A percentile compares a stretch with the other conserved stretches of the same genome.
These are phyloP conservation scores for Ampelomyces quisqualis DNA, from an alignment of 2,329 filamentous ascomycete genomes.

Conservation along the genomic window DNA sequence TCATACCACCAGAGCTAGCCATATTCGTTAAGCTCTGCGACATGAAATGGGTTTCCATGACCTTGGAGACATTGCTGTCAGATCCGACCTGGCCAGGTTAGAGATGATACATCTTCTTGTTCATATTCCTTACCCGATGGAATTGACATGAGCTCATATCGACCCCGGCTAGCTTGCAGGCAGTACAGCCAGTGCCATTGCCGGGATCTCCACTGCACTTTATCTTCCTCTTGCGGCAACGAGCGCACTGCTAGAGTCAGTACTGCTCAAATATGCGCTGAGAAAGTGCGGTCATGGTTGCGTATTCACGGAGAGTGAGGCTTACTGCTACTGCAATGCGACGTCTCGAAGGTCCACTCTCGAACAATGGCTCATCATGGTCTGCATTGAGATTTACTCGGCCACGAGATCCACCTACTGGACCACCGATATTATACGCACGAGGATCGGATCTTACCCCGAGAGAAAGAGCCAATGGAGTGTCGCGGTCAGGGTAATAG, in stretches of 20 bases:
- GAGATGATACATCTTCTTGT: neutral
- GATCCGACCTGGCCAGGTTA: constrained; percentile 37
- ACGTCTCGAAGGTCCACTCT: constrained; percentile 46
- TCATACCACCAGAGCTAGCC: constrained; percentile 21
- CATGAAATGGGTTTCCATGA: constrained; percentile 23
- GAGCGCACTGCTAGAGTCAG: constrained; percentile 64
- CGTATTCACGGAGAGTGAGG: no score
- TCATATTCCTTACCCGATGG: constrained; percentile 62
- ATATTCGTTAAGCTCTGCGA: constrained; percentile 19
- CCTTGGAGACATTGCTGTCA: constrained; percentile 21
- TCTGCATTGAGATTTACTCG: constrained; percentile 7
- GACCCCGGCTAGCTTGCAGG: constrained; percentile 74
- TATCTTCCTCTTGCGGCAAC: constrained; percentile 92
- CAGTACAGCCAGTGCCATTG: constrained; percentile 74
- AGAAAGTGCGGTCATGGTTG: neutral
- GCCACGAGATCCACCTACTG: constrained; percentile 17
- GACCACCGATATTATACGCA: constrained; percentile 26
- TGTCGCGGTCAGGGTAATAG: constrained; percentile 29
- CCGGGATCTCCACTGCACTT: constrained; percentile 85
- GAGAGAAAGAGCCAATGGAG: constrained; percentile 19
- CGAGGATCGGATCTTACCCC: constrained; percentile 26
- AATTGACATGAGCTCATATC: constrained; percentile 69
- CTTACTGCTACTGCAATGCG: constrained; percentile 52
- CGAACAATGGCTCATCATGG: constrained; percentile 31
- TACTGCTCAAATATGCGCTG: neutral